phyloP scores from a whole-genome alignment of 192 early-diverging fungal species.

The Globomyces pollinis-pini region DNA sequence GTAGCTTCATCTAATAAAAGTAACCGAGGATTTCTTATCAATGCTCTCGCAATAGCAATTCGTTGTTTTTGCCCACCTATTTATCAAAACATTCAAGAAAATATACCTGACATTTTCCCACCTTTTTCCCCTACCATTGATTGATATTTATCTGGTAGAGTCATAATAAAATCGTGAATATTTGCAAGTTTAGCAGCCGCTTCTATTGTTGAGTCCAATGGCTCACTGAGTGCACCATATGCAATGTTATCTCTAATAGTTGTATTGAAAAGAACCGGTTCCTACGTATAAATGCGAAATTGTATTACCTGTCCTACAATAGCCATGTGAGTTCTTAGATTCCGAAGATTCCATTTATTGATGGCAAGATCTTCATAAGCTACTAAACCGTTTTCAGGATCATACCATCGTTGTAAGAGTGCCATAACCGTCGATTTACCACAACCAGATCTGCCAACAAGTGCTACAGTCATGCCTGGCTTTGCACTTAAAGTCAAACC shows the following conservation, averaged over 20 bases:
- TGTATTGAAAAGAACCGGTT: constrained; percentile 85
- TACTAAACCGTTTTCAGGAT: constrained; percentile 52
- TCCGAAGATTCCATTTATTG: constrained; percentile 51
- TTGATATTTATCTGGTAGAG: constrained; percentile 68
- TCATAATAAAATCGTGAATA: constrained; percentile 60
- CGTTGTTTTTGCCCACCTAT: constrained; percentile 77
- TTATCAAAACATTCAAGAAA: too few species aligned
- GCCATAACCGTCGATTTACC: constrained; percentile 62
- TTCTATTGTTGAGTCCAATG: constrained; percentile 55
- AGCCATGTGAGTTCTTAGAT: constrained; percentile 66
- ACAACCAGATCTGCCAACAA: constrained; percentile 79
- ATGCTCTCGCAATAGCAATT: constrained; percentile 69
- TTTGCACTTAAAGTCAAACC: constrained; percentile 47
- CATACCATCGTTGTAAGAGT: constrained; percentile 70
- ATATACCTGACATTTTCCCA: constrained; percentile 45
- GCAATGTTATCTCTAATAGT: constrained; percentile 83
- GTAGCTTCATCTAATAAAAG: constrained; percentile 86
- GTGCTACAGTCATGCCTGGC: constrained; percentile 69
- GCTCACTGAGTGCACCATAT: constrained; percentile 32
- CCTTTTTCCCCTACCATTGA: constrained; percentile 44
- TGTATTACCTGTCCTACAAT: constrained; percentile 66
- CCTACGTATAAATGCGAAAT: constrained; percentile 20
- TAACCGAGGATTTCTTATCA: constrained; percentile 78
- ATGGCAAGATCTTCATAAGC: constrained; percentile 54
- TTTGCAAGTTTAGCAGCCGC: constrained; percentile 66